These are phyloP conservation scores for Gautieria morchelliformis DNA, from an alignment of 768 basidiomycete genomes.

Conservation along the genomic window DNA sequence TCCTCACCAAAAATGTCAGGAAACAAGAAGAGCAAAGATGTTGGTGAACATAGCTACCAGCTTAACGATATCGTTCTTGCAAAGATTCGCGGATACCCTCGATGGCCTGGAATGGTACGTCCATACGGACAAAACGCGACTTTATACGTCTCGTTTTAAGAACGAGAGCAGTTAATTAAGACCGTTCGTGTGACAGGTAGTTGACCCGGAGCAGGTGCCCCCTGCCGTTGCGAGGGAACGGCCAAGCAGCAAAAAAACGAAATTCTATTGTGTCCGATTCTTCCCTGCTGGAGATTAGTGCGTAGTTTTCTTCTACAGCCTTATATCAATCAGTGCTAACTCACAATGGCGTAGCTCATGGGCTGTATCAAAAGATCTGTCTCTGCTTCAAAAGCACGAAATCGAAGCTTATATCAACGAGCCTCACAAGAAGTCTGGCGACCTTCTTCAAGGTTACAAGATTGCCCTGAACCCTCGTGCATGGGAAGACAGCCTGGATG, in stretches of 20 bases:
- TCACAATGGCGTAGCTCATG: constrained; percentile 51
- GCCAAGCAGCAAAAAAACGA: constrained; percentile 61
- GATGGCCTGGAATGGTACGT: constrained; percentile 93
- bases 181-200: constrained; percentile 42
- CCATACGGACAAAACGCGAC: constrained; percentile 16
- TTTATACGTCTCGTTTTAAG: constrained; percentile 8
- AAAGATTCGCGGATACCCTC: constrained; percentile 88
- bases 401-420: constrained; percentile 78
- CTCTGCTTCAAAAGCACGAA: constrained; percentile 63
- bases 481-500: constrained; percentile 39
- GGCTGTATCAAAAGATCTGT: constrained; percentile 76
- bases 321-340: constrained; percentile 8
- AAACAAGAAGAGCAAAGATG: constrained; percentile 31
- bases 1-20: constrained; percentile 8
- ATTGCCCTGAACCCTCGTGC: constrained; percentile 65
- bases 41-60: constrained; percentile 40
- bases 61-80: constrained; percentile 81
- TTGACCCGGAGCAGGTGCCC: constrained; percentile 63
- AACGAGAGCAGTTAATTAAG: neutral
- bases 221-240: constrained; percentile 55
- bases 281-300: constrained; percentile 94
- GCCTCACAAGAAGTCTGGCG: constrained; percentile 65
- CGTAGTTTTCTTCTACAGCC: constrained; percentile 26
- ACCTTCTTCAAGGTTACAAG: constrained; percentile 68
- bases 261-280: constrained; percentile 71